Conservation (phyloP, 352 stramenopile species). For the Globisporangium nodosum region DNA sequence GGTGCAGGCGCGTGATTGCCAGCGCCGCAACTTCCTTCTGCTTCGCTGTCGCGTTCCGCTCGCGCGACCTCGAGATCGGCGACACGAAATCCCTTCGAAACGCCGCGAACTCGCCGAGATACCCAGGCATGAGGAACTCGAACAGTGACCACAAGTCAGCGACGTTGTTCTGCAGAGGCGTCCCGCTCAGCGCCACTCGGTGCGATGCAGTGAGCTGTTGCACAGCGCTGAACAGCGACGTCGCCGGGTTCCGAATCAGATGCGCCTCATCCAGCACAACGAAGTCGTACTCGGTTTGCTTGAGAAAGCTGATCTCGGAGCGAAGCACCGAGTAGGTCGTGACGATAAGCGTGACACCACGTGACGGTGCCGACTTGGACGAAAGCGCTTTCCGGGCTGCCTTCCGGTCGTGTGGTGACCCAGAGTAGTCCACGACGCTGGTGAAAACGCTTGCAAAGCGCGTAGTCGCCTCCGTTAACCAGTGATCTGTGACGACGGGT, state of each 20-base stretch:
- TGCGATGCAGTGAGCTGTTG: conserved; percentile 74
- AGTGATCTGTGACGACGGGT: conserved; percentile 93
- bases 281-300: conserved; percentile 62
- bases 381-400: conserved; percentile 11
- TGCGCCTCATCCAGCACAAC: conserved; percentile 97
- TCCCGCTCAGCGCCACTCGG: conserved; percentile 94
- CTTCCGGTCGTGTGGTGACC: conserved; percentile 40
- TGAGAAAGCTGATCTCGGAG: conserved; percentile 72
- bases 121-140: conserved; percentile 97
- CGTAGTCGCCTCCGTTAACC: conserved; percentile 88
- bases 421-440: conserved; percentile 75
- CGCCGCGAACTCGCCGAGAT: conserved; percentile 84
- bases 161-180: conserved; percentile 97
- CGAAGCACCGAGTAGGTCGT: conserved; percentile 88
- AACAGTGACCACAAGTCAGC: conserved; percentile 97
- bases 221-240: conserved; percentile 81
- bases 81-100: conserved; percentile 64
- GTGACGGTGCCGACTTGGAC: background rate
- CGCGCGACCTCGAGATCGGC: conserved; percentile 53
- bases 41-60: conserved; percentile 55
- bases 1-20: conserved; percentile 91
- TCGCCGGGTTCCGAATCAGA: conserved; percentile 95
- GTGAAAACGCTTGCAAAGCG: conserved; percentile 72
- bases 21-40: conserved; percentile 76
- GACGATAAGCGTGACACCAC: conserved; percentile 32